phyloP scores from a whole-genome alignment of 208 protist genomes.

The Crithidia thermophila region DNA sequence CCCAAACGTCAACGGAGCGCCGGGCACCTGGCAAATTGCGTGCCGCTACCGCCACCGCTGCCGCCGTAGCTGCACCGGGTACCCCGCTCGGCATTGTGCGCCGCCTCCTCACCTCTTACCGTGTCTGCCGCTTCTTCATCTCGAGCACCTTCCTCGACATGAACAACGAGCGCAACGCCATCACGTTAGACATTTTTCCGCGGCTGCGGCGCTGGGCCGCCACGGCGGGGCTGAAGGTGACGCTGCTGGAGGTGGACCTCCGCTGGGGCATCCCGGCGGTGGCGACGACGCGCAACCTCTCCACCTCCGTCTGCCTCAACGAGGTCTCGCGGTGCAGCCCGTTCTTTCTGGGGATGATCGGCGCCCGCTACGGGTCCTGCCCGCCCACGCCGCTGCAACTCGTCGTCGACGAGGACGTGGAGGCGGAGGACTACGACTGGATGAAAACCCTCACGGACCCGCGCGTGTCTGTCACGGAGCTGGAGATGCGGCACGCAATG shows the following conservation, averaged over 20 bases:
- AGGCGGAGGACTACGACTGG: conserved; percentile 70
- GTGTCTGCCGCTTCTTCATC: conserved; percentile 93
- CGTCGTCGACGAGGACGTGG: conserved; percentile 75
- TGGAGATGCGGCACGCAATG: conserved; percentile 94
- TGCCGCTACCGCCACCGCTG: neutral
- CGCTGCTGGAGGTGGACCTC: conserved; percentile 93
- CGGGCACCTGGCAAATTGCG: too few relatives aligned
- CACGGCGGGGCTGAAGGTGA: conserved; percentile 60
- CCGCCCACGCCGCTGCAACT: conserved; percentile 68
- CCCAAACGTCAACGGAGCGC: too few relatives aligned
- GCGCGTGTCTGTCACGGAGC: conserved; percentile 93
- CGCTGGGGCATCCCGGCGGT: conserved; percentile 96
- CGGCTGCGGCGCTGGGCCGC: conserved; percentile 83
- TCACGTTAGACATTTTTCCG: conserved; percentile 94
- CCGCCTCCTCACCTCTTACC: conserved; percentile 37
- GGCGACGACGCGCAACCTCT: conserved; percentile 67
- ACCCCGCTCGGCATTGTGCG: conserved; percentile 13
- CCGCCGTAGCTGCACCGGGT: neutral
- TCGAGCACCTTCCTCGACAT: conserved; percentile 97
- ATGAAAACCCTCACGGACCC: conserved; percentile 40
- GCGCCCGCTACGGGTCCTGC: conserved; percentile 87
- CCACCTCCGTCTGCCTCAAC: conserved; percentile 92
- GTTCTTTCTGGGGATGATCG: conserved; percentile 94
- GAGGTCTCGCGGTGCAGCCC: conserved; percentile 94
- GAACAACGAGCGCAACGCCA: conserved; percentile 95